phyloP scores from a whole-genome alignment of 2,329 filamentous ascomycete species.

The Chaetothyriales sp. region DNA sequence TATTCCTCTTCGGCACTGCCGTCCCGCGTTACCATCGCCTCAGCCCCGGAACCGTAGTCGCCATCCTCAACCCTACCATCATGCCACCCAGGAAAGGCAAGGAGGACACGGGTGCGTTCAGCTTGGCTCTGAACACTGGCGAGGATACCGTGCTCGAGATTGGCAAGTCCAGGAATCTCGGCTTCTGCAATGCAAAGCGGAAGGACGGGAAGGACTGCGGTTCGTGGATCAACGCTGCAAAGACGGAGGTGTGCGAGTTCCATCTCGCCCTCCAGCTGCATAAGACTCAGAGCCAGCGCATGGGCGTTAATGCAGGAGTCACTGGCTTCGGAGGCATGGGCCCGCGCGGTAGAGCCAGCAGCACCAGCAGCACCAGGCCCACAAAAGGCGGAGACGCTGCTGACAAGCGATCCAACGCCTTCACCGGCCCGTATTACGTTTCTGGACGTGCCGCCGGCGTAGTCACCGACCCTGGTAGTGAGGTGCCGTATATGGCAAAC shows the following conservation, averaged over 20 bases:
- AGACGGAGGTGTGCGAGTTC: constrained; percentile 83
- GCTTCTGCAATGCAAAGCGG: constrained; percentile 71
- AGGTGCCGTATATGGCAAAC: constrained; percentile 28
- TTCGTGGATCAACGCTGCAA: constrained; percentile 72
- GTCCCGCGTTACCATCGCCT: constrained; percentile 91
- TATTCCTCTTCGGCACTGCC: constrained; percentile 81
- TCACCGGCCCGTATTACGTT: constrained; percentile 1
- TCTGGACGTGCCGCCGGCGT: background rate
- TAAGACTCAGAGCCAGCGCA: constrained; percentile 51
- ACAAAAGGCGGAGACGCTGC: background rate
- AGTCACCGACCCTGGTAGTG: background rate
- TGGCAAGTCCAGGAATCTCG: constrained; percentile 68
- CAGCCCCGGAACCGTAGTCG: constrained; percentile 77
- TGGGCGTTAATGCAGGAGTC: constrained; percentile 64
- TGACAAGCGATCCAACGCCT: background rate
- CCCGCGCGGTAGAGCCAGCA: background rate
- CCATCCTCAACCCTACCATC: constrained; percentile 78
- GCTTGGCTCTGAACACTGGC: constrained; percentile 67
- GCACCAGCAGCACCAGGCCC: too few species aligned
- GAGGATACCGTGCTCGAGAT: constrained; percentile 84
- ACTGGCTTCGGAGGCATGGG: constrained; percentile 28
- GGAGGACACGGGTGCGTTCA: constrained; percentile 68
- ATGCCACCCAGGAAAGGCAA: constrained; percentile 70
- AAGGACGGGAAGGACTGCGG: constrained; percentile 71
- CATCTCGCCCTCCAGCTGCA: constrained; percentile 71